Base-by-base conservation (phyloP, 2,329 filamentous ascomycete species). In the Penicillium sp. region DNA sequence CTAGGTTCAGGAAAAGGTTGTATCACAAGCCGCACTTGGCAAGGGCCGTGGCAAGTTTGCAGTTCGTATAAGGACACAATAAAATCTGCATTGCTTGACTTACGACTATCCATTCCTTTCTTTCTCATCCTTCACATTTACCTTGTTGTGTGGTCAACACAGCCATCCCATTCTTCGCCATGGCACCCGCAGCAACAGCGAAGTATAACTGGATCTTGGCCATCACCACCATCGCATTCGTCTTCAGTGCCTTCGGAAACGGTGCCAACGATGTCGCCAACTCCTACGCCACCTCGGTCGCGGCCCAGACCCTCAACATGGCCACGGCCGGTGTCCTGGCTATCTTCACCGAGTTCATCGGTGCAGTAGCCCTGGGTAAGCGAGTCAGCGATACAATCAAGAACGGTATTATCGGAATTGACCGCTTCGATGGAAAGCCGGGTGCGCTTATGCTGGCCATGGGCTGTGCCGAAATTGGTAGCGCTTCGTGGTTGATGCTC, bases 281-380 rank as follows among this genome's bases (percentile, higher is more conserved):
- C 61, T 71, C 75, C 0, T 79, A 77, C 64, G 77, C 77, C 28
- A 76, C 74, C 19, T 74, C 70, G 3, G 74, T 79, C 31, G 75
- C 75, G 13, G 76, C 76, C 4, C 66, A 70, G 24, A 76, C 75
- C 33, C 68, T 79, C 57, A 74, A 73, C 34, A 77, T 78, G 74
- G 67, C 70, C 43, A 74, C 77, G 60, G 76, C 70, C 58, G 76
- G 75, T 54, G 59, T 77, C 22, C 62, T 79, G 19, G 70, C 75
- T 46, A 67, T 72, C 24, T 55, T 72, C 51, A 77, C 75, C 17
- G 76, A 79, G 57, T 74, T 79, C 56, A 62, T 75, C 12, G 76
- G 76, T 49, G 76, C 76, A n/a, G 71, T 78, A 7, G 73, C 70
- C 42, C 69, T 78, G 35, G 77, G 77, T 43, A 64, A 72, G 17